These are phyloP conservation scores for Jacaranda copaia DNA, from an alignment of 257 asterid species.

Conservation along the genomic window DNA sequence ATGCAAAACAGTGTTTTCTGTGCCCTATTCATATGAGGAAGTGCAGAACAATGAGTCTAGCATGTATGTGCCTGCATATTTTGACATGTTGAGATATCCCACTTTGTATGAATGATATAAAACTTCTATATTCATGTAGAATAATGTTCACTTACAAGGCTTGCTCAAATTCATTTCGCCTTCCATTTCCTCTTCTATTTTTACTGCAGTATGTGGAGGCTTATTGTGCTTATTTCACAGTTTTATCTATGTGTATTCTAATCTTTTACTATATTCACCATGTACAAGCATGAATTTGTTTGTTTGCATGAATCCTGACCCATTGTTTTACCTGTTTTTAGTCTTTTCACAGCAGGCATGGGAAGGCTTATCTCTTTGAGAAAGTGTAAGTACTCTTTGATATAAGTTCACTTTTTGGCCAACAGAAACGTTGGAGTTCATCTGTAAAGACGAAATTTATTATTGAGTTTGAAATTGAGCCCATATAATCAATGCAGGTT, in stretches of 20 bases:
- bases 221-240: neutral
- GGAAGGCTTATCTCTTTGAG: conserved; percentile 82
- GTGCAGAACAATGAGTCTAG: neutral
- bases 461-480: no score
- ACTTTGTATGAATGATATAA: neutral
- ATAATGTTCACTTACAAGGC: neutral
- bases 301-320: conserved; percentile 41
- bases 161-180: neutral
- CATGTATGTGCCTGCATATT: neutral
- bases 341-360: conserved; percentile 76
- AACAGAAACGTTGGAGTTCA: neutral
- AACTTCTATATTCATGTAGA: neutral
- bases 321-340: conserved; percentile 46
- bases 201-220: neutral
- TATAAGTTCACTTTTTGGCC: neutral
- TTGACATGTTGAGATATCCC: neutral
- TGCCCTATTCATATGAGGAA: neutral
- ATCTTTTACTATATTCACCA: conserved; percentile 6
- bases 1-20: neutral
- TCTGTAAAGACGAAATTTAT: neutral
- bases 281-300: conserved; percentile 10
- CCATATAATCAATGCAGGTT: no score
- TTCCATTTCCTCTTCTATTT: neutral
- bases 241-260: neutral
- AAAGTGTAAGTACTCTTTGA: conserved; percentile 67